Base-by-base conservation (phyloP, 1,284 basidiomycete species). In the Moniliophthora roreri region DNA sequence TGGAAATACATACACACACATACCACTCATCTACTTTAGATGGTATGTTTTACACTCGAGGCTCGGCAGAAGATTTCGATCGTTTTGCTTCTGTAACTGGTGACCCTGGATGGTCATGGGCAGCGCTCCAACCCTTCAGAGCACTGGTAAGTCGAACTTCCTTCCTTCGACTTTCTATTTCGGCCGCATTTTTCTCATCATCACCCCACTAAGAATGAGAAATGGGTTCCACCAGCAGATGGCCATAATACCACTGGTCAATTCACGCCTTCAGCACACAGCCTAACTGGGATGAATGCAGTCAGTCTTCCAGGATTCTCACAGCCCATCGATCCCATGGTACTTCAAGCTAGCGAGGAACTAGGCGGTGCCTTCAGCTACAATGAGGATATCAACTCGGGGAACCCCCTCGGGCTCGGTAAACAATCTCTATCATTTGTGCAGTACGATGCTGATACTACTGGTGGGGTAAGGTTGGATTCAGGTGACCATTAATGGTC, bases 61-160 rank as follows among this genome's bases (percentile, higher is more conserved):
- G 74, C 3, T 66, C 72, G 3, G 41, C 63, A 18, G 74, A 75
- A 24, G 73, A 75, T 51, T 78, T 59, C 39, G 60, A 77, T 56
- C 59, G 67, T 8, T 72, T 63, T 50, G 75, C 76, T 5, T 53
- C 52, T 3, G 49, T 74, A 3, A 67, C 69, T 6, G 70, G 67
- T 2, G 75, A 78, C 54, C 9, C 51, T 4, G 69, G 71, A 1
- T 77, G 75, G 75, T 64, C 67, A 6, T 78, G 75, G 76, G 54
- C 66, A 4, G 54, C 56, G 5, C 53, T 77, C 7, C 62, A 69
- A 39, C 61, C 58, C 8, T 76, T 32, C 11, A 32, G 6, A 6
- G 70, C 52, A 66, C 70, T 49, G 59, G 58, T 50, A 64, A 64
- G 56, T 67, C 66, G 20, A 15, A n/a, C 11, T 4, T 46, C 13